These are phyloP conservation scores for Clitoria ternatea DNA, from an alignment of 306 rosid genomes.

Conservation along the genomic window DNA sequence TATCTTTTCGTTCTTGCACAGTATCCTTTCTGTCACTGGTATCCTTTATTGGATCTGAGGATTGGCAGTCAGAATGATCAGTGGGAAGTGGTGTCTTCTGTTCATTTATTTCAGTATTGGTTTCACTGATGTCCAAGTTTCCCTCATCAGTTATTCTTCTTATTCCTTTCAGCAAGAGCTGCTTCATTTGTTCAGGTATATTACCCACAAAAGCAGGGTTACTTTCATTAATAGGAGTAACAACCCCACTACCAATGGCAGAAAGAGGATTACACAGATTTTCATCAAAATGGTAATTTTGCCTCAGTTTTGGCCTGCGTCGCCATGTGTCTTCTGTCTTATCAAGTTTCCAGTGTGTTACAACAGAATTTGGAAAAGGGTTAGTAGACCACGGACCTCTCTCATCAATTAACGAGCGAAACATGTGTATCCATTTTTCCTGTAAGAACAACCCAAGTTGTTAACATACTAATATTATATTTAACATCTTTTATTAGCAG, in stretches of 20 bases:
- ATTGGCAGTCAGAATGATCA: slow-evolving; percentile 55
- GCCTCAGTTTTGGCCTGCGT: slow-evolving; percentile 79
- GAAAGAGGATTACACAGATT: slow-evolving; percentile 69
- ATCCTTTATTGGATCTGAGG: slow-evolving; percentile 60
- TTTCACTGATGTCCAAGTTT: slow-evolving; percentile 53
- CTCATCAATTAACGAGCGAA: slow-evolving; percentile 94
- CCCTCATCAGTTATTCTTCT: slow-evolving; percentile 86
- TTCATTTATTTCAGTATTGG: slow-evolving; percentile 53
- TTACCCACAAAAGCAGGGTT: slow-evolving; percentile 66
- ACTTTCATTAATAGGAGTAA: slow-evolving; percentile 50
- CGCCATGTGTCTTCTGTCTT: slow-evolving; percentile 93
- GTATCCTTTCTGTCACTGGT: slow-evolving; percentile 52
- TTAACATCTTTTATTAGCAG: background rate
- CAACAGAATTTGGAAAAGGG: slow-evolving; percentile 66
- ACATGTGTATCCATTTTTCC: slow-evolving; percentile 98
- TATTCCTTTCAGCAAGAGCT: slow-evolving; percentile 79
- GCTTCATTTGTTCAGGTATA: slow-evolving; percentile 95
- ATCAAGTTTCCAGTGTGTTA: slow-evolving; percentile 90
- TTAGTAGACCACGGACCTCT: slow-evolving; percentile 98
- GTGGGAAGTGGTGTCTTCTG: slow-evolving; percentile 37
- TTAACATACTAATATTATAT: slow-evolving; percentile 17
- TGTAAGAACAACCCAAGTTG: slow-evolving; percentile 38
- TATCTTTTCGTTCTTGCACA: slow-evolving; percentile 60
- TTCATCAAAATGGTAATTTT: slow-evolving; percentile 92
- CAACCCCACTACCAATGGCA: slow-evolving; percentile 36